Evolutionary conservation across 2,329 filamentous ascomycete genomes (phyloP).

Genomic region (Aspergillus brunneoviolaceus): DNA sequence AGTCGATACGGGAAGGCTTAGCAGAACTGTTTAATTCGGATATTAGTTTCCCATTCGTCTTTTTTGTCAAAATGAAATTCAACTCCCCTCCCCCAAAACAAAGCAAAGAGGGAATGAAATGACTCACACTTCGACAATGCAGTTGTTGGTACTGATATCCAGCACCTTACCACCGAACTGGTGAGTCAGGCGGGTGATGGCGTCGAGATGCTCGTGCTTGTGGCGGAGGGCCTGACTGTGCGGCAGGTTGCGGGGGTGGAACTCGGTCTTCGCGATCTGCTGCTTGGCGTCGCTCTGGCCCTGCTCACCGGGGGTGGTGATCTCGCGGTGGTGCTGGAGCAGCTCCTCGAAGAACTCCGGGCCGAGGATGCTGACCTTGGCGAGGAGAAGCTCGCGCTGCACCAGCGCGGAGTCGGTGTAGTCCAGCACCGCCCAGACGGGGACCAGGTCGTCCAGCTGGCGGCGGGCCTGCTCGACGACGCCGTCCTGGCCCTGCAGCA

Average conservation of each 20-base stretch:
- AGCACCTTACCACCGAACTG: conserved; percentile 97
- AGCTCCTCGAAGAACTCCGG: conserved; percentile 99
- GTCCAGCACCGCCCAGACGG: conserved; percentile 96
- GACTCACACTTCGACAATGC: conserved; percentile 92
- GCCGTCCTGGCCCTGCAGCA: conserved; percentile 91
- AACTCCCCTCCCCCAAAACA: too few relatives aligned
- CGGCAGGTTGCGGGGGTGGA: conserved; percentile 84
- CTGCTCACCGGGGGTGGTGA: conserved; percentile 56
- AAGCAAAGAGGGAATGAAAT: conserved; percentile 22
- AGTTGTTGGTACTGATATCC: conserved; percentile 97
- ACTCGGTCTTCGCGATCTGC: conserved; percentile 55
- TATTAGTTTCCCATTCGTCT: conserved; percentile 1
- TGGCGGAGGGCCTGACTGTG: conserved; percentile 86
- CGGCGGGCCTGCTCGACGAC: conserved; percentile 95
- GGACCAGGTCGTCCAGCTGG: conserved; percentile 93
- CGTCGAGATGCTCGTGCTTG: conserved; percentile 96
- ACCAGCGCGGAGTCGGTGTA: conserved; percentile 92
- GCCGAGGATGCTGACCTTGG: conserved; percentile 94
- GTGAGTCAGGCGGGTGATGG: conserved; percentile 93
- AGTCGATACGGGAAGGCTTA: conserved; percentile 91
- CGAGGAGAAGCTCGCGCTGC: conserved; percentile 90
- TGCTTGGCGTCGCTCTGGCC: conserved; percentile 21
- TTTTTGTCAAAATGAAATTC: neutral
- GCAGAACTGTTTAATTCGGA: conserved; percentile 62
- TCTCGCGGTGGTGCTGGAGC: conserved; percentile 91